Conservation (phyloP, 495 filamentous ascomycete genomes). For the Aeminium ludgeri region DNA sequence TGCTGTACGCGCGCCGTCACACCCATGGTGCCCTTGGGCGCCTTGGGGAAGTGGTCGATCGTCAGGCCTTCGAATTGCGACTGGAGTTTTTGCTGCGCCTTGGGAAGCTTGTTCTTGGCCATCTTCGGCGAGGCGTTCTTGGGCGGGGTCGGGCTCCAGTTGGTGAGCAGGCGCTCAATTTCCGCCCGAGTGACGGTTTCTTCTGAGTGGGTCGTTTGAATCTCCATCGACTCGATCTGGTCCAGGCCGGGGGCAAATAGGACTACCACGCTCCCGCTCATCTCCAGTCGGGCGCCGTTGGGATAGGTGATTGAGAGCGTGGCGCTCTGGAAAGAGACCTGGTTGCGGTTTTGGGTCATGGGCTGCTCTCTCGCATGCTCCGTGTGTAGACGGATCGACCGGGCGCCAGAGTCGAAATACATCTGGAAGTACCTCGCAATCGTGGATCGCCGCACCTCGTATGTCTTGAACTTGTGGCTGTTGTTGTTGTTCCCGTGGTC, state of each 20-base stretch:
- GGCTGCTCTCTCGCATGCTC: slow-evolving; percentile 31
- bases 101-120: slow-evolving; percentile 21
- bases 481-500: slow-evolving; percentile 37
- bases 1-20: slow-evolving; percentile 18
- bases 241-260: slow-evolving; percentile 12
- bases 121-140: slow-evolving; percentile 25
- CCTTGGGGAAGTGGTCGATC: slow-evolving; percentile 18
- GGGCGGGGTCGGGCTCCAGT: slow-evolving; percentile 15
- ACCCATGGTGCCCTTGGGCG: slow-evolving; percentile 16
- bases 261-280: slow-evolving; percentile 4
- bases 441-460: slow-evolving; percentile 57
- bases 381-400: slow-evolving; percentile 59
- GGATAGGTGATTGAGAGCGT: slow-evolving; percentile 10
- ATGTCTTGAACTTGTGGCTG: slow-evolving; percentile 41
- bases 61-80: slow-evolving; percentile 13
- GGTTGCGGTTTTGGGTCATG: neutral
- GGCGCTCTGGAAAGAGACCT: slow-evolving; percentile 6
- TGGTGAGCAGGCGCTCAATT: slow-evolving; percentile 20
- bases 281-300: slow-evolving; percentile 11
- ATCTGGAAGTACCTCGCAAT: slow-evolving; percentile 67
- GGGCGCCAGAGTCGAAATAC: slow-evolving; percentile 68
- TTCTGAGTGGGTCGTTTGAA: slow-evolving; percentile 18
- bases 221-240: slow-evolving; percentile 20
- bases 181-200: slow-evolving; percentile 21
- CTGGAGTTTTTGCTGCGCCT: slow-evolving; percentile 16